Percentiles rank a stretch among this genome's conserved stretches.
Conservation (phyloP, 2,329 filamentous ascomycete species). For the Scortechinia acanthostroma region DNA sequence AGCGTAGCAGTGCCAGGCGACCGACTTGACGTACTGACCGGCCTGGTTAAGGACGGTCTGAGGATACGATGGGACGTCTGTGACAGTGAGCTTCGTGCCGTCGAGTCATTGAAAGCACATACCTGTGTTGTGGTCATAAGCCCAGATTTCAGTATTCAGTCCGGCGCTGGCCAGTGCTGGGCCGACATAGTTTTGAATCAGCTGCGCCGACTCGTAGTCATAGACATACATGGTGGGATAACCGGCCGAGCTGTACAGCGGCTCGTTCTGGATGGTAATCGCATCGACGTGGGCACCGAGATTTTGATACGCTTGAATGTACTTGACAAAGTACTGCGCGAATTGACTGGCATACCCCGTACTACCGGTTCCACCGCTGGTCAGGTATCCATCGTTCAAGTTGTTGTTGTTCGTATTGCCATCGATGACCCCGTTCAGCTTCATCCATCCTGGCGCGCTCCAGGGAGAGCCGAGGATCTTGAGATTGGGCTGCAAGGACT, state of each 20-base stretch:
- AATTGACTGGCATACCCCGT: too few species aligned
- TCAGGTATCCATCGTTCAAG: background rate
- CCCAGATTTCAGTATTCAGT: slow-evolving; percentile 24
- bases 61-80: slow-evolving; percentile 22
- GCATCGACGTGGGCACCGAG: slow-evolving; percentile 25
- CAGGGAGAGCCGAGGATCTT: slow-evolving; percentile 24
- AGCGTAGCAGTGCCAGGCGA: slow-evolving; percentile 33
- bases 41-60: slow-evolving; percentile 24
- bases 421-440: slow-evolving; percentile 21
- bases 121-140: slow-evolving; percentile 18
- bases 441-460: slow-evolving; percentile 28
- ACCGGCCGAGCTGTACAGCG: slow-evolving; percentile 25
- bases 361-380: too few species aligned
- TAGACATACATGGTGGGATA: slow-evolving; percentile 28
- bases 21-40: slow-evolving; percentile 16
- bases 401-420: background rate
- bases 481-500: slow-evolving; percentile 18
- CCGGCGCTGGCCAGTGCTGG: slow-evolving; percentile 26
- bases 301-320: slow-evolving; percentile 26
- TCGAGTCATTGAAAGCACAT: too few species aligned
- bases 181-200: slow-evolving; percentile 27
- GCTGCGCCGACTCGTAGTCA: slow-evolving; percentile 22
- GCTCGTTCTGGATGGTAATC: slow-evolving; percentile 35
- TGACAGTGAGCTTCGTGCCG: slow-evolving; percentile 11
- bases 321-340: slow-evolving; percentile 21